A percentile compares a stretch with the other conserved stretches of the same genome.
Conservation (phyloP, 306 rosid species). For the Ormosia semicastrata region DNA sequence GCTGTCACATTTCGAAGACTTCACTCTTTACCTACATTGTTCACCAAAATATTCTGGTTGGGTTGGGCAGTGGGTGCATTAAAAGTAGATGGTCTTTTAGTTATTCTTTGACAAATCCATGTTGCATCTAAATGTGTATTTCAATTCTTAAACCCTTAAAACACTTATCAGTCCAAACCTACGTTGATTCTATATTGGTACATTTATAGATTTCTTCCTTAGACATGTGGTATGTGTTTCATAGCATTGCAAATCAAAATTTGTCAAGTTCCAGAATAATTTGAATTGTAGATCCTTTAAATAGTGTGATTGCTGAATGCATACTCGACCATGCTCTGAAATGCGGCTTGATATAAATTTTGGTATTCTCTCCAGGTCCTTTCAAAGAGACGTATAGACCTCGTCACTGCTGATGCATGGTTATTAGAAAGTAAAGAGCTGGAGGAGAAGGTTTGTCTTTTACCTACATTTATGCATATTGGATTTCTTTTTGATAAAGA, state of each 20-base stretch:
- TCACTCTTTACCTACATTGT: background rate
- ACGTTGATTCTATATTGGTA: background rate
- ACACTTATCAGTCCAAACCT: background rate
- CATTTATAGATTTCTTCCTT: background rate
- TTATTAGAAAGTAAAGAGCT: slow-evolving; percentile 64
- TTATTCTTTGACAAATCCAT: background rate
- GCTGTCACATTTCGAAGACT: background rate
- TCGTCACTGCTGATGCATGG: slow-evolving; percentile 79
- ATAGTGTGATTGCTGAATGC: slow-evolving; percentile 15
- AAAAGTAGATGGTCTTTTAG: background rate
- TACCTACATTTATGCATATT: background rate
- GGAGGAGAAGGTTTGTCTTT: slow-evolving; percentile 72
- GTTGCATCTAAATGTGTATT: background rate
- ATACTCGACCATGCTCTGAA: background rate
- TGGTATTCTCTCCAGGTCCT: slow-evolving; percentile 59
- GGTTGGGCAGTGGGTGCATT: background rate
- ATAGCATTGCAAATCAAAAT: background rate
- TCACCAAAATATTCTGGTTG: background rate
- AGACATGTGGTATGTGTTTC: background rate
- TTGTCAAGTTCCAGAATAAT: background rate
- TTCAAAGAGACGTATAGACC: slow-evolving; percentile 78
- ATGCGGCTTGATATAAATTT: slow-evolving; percentile 16
- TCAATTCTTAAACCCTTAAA: background rate
- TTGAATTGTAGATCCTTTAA: slow-evolving; percentile 1
- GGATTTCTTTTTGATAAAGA: background rate